A percentile compares a stretch with the other conserved stretches of the same genome.
phyloP scores from a whole-genome alignment of 164 flowering plant genomes.

The Houttuynia cordata region DNA sequence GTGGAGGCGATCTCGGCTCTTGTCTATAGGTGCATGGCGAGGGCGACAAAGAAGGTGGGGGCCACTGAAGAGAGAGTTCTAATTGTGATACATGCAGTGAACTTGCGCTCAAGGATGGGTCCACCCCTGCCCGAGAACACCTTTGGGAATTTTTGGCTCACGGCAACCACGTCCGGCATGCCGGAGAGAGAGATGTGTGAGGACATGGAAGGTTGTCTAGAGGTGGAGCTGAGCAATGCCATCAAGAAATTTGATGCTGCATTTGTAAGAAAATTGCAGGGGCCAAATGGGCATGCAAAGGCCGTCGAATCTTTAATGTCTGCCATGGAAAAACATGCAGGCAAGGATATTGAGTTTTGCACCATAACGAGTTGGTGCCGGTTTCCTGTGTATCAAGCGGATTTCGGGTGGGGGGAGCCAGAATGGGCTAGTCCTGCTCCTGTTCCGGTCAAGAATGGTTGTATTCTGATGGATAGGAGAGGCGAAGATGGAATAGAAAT shows the following conservation, averaged over 20 bases:
- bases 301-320: too few relatives aligned
- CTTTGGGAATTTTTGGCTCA: conserved; percentile 28
- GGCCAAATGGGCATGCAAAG: too few relatives aligned
- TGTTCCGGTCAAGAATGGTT: too few relatives aligned
- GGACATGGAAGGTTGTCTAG: too few relatives aligned
- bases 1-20: conserved; percentile 4
- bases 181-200: too few relatives aligned
- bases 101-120: too few relatives aligned
- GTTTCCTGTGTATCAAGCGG: conserved; percentile 20
- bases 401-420: conserved; percentile 42
- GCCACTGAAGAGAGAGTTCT: not conserved
- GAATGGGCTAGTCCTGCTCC: conserved; percentile 12
- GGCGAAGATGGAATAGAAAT: conserved; percentile 18
- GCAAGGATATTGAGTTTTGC: too few relatives aligned
- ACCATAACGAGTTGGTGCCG: conserved; percentile 27
- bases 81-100: conserved; percentile 13
- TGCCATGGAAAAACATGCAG: too few relatives aligned
- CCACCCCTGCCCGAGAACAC: conserved; percentile 19
- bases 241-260: too few relatives aligned
- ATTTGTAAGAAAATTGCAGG: too few relatives aligned
- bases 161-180: too few relatives aligned
- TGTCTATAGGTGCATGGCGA: not conserved
- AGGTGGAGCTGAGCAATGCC: too few relatives aligned
- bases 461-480: conserved; percentile 11
- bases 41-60: not conserved